A percentile compares a stretch with the other conserved stretches of the same genome.
Evolutionary conservation across 306 rosid species (phyloP).

Genomic region (Citrullus colocynthis): DNA sequence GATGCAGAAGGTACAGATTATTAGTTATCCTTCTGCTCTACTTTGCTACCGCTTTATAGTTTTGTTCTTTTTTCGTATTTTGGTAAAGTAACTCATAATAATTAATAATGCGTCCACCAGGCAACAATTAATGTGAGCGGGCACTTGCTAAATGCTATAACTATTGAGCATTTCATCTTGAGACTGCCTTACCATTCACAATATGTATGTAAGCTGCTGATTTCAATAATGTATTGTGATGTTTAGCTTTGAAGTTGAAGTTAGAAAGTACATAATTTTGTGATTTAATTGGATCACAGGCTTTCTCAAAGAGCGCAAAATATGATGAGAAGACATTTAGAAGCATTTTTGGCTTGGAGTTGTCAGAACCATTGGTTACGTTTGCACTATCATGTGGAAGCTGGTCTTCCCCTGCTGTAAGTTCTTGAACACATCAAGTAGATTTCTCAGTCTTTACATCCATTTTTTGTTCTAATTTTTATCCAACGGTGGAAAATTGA

Average conservation of each 20-base stretch:
- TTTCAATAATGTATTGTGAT: slow-evolving; percentile 7
- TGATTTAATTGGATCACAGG: slow-evolving; percentile 19
- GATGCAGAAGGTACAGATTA: slow-evolving; percentile 52
- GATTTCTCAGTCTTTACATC: neutral
- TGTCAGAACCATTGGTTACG: slow-evolving; percentile 92
- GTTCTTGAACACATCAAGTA: slow-evolving; percentile 12
- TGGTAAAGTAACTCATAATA: neutral
- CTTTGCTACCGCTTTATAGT: neutral
- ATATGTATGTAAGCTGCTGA: slow-evolving; percentile 46
- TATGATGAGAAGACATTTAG: slow-evolving; percentile 57
- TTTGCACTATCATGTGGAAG: slow-evolving; percentile 95
- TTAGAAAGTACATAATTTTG: neutral
- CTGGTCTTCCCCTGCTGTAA: slow-evolving; percentile 98
- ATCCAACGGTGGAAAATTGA: neutral
- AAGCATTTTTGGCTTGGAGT: slow-evolving; percentile 61
- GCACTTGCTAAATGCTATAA: slow-evolving; percentile 59
- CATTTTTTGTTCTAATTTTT: neutral
- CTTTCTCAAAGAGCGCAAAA: slow-evolving; percentile 47
- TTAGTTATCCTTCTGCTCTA: neutral
- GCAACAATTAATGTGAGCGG: slow-evolving; percentile 80
- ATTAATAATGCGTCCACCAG: slow-evolving; percentile 21
- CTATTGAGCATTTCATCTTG: slow-evolving; percentile 81
- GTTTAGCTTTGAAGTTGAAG: neutral
- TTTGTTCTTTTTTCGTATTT: neutral
- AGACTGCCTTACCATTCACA: slow-evolving; percentile 87